phyloP scores from a whole-genome alignment of 345 rosid genomes.

The Citrus inodora region DNA sequence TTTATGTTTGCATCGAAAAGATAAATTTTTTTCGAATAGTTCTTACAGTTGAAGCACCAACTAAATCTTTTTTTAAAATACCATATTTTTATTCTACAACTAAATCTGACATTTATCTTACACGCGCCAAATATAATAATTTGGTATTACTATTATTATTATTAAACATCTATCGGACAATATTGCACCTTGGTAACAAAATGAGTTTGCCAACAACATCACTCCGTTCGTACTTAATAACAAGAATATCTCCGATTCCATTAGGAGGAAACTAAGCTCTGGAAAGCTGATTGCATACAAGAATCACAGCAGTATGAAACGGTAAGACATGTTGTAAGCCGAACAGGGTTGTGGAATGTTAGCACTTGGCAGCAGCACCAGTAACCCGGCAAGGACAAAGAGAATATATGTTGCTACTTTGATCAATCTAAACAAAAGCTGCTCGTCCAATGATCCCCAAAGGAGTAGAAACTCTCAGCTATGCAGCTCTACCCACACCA shows the following conservation, averaged over 20 bases:
- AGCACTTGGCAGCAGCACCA: neutral
- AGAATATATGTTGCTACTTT: too few species aligned
- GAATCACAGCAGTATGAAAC: neutral
- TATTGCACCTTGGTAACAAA: neutral
- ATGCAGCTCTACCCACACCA: too few species aligned
- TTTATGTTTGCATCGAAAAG: too few species aligned
- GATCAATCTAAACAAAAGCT: too few species aligned
- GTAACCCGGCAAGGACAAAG: neutral
- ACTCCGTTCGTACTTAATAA: slow-evolving; percentile 40
- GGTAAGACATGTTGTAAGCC: neutral
- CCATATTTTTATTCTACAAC: too few species aligned
- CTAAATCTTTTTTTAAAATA: too few species aligned
- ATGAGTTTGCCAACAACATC: neutral
- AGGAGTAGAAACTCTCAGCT: neutral
- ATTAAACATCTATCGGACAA: slow-evolving; percentile 9
- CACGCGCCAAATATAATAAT: too few species aligned
- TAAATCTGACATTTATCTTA: too few species aligned
- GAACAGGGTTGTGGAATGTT: neutral
- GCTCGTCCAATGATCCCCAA: too few species aligned
- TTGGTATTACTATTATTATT: too few species aligned
- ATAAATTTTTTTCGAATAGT: too few species aligned
- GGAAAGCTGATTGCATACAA: slow-evolving; percentile 22
- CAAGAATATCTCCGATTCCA: slow-evolving; percentile 55
- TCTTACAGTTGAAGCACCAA: too few species aligned
- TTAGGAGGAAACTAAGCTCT: slow-evolving; percentile 20